Conservation (phyloP, 345 rosid genomes). For the Isatis tinctoria region DNA sequence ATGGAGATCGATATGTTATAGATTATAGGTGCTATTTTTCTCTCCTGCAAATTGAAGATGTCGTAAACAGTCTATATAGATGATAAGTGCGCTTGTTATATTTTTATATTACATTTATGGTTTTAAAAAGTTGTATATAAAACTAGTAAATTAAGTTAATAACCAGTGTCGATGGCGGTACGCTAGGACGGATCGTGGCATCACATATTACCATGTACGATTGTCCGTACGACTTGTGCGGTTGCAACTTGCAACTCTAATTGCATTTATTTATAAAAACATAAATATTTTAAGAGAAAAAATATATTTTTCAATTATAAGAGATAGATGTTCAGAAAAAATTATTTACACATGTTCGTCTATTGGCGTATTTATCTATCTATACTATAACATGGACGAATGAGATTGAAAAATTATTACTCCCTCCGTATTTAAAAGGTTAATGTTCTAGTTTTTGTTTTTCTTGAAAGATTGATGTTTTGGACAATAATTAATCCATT, state of each 20-base stretch:
- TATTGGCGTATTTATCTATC: background rate
- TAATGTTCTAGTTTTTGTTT: no score
- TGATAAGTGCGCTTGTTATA: background rate
- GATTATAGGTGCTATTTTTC: background rate
- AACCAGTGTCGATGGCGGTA: background rate
- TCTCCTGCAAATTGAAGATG: background rate
- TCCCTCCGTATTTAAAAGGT: no score
- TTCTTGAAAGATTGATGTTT: no score
- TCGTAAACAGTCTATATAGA: background rate
- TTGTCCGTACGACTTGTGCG: background rate
- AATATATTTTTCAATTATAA: background rate
- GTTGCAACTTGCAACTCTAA: background rate
- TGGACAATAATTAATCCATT: no score
- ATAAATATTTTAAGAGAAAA: background rate
- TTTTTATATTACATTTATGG: background rate
- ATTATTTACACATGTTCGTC: background rate
- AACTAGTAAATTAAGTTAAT: background rate
- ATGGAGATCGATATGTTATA: background rate
- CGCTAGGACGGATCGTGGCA: constrained; percentile 20
- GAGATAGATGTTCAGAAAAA: background rate
- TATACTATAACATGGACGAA: background rate
- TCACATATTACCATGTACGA: background rate
- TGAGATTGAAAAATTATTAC: background rate
- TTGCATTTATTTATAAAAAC: background rate
- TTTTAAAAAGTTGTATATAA: background rate